Percentiles rank a stretch among this genome's conserved stretches.
Conservation (phyloP, 2,329 filamentous ascomycete genomes). For the Sporothrix dimorphospora region DNA sequence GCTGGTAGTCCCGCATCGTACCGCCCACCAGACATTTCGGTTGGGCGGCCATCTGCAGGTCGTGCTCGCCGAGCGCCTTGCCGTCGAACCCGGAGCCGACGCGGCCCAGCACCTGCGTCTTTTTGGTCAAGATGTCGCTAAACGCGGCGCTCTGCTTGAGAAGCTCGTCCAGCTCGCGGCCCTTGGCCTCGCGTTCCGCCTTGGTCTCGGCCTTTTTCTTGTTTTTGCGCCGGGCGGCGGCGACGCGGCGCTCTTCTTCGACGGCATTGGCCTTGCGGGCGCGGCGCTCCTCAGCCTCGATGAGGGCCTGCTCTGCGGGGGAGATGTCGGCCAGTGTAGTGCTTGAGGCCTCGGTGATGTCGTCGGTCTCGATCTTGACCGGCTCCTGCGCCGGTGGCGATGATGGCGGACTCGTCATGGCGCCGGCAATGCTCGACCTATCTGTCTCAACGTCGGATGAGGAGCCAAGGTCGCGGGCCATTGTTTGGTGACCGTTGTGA, state of each 20-base stretch:
- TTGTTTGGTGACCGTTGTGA: not conserved
- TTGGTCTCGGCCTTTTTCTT: constrained; percentile 55
- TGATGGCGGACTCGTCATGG: constrained; percentile 30
- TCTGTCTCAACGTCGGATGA: constrained; percentile 30
- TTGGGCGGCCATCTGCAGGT: constrained; percentile 80
- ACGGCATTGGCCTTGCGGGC: constrained; percentile 51
- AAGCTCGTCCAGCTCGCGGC: constrained; percentile 61
- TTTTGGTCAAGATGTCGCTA: constrained; percentile 64
- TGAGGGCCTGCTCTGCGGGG: constrained; percentile 24
- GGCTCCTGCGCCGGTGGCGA: constrained; percentile 26
- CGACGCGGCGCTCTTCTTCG: constrained; percentile 49
- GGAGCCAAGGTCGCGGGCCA: constrained; percentile 24
- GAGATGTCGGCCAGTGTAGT: not conserved
- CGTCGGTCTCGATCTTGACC: not conserved
- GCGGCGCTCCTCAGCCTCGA: constrained; percentile 50
- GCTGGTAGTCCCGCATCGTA: constrained; percentile 89
- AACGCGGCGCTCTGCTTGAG: constrained; percentile 63
- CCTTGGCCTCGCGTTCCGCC: constrained; percentile 60
- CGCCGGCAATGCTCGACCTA: constrained; percentile 2
- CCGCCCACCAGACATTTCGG: constrained; percentile 84
- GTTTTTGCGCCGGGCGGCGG: constrained; percentile 47
- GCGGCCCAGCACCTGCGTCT: constrained; percentile 64
- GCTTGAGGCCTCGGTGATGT: not conserved
- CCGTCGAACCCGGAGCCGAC: constrained; percentile 65
- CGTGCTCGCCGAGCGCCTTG: constrained; percentile 62